Percentiles rank a stretch among this genome's conserved stretches.
Conservation (phyloP, 768 basidiomycete species). For the Lyophyllum semitale region DNA sequence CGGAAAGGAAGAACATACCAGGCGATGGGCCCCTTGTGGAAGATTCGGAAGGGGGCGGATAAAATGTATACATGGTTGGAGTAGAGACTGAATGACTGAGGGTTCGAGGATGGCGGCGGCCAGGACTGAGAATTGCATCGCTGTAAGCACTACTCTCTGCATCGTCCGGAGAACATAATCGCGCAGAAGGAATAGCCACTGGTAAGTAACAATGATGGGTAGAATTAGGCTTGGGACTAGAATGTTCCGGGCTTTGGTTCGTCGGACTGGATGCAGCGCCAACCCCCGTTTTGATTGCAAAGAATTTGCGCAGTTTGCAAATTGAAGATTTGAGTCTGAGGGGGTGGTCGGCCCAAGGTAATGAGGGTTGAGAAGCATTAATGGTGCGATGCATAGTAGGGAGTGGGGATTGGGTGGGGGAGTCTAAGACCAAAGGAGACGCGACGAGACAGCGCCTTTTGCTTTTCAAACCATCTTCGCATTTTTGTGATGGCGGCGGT, state of each 20-base stretch:
- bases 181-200: not conserved
- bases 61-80: constrained; percentile 3
- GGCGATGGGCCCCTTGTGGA: constrained; percentile 4
- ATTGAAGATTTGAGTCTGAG: not conserved
- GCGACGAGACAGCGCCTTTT: constrained; percentile 7
- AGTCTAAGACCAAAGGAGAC: not conserved
- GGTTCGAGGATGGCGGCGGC: constrained; percentile 1
- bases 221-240: constrained; percentile 1
- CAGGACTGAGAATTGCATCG: not conserved
- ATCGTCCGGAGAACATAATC: not conserved
- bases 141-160: not conserved
- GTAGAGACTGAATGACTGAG: constrained; percentile 16
- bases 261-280: not conserved
- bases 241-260: not conserved
- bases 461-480: constrained; percentile 3
- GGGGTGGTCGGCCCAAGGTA: not conserved
- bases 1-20: constrained; percentile 2
- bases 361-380: not conserved
- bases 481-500: constrained; percentile 10
- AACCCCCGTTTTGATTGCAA: constrained; percentile 5
- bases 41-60: constrained; percentile 1
- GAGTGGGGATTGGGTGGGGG: not conserved
- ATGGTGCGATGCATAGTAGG: constrained; percentile 2
- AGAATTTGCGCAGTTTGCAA: constrained; percentile 12
- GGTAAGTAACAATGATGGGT: not conserved